Evolutionary conservation across 257 asterid species (phyloP).

Genomic region (Petunia axillaris): DNA sequence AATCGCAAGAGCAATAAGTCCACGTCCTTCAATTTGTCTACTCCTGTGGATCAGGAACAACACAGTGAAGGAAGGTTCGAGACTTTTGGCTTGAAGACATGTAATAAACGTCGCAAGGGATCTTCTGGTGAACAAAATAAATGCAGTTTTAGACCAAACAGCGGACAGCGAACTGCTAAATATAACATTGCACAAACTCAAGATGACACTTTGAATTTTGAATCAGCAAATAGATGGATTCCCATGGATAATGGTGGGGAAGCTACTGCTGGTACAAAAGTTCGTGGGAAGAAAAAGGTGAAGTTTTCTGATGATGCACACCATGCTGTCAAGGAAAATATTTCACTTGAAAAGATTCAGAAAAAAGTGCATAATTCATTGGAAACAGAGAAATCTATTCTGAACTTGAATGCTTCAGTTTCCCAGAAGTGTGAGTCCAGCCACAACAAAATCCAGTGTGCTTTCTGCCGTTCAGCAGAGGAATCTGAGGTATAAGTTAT

Average conservation of each 20-base stretch:
- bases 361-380: slow-evolving; percentile 31
- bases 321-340: slow-evolving; percentile 27
- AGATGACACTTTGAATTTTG: slow-evolving; percentile 34
- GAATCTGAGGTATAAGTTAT: slow-evolving; percentile 65
- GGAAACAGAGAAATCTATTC: slow-evolving; percentile 33
- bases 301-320: slow-evolving; percentile 41
- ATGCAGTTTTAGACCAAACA: slow-evolving; percentile 26
- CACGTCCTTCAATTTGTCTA: slow-evolving; percentile 30
- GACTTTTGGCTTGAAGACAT: slow-evolving; percentile 29
- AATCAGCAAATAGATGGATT: slow-evolving; percentile 33
- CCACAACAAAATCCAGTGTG: slow-evolving; percentile 46
- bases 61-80: slow-evolving; percentile 26
- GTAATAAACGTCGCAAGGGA: slow-evolving; percentile 30
- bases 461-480: slow-evolving; percentile 75
- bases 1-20: slow-evolving; percentile 28
- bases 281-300: slow-evolving; percentile 49
- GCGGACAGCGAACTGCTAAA: slow-evolving; percentile 36
- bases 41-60: slow-evolving; percentile 40
- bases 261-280: slow-evolving; percentile 30
- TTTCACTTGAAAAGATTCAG: slow-evolving; percentile 22
- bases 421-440: slow-evolving; percentile 45
- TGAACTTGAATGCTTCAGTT: slow-evolving; percentile 33
- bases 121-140: slow-evolving; percentile 28
- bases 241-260: slow-evolving; percentile 34
- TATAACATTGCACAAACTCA: slow-evolving; percentile 35